These are phyloP conservation scores for Funneliformis geosporum DNA, from an alignment of 192 early-diverging fungal genomes.

Conservation along the genomic window DNA sequence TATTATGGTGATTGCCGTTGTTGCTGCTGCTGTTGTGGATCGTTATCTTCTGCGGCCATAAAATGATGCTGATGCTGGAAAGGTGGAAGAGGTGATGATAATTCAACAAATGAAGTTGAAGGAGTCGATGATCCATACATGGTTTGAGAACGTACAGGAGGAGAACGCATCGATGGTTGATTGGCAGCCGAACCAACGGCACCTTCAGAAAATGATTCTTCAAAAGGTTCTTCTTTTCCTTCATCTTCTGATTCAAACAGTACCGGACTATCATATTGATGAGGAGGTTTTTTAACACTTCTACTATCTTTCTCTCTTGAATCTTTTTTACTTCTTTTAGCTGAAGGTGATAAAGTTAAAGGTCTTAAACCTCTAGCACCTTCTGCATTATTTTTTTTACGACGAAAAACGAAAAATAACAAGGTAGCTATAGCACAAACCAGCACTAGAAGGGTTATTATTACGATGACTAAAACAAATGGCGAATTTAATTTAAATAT, in stretches of 20 bases:
- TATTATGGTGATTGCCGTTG: neutral
- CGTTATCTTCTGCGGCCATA: neutral
- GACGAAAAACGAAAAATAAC: neutral
- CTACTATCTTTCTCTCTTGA: neutral
- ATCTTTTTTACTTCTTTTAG: neutral
- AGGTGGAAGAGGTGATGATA: neutral
- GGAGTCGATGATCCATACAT: neutral
- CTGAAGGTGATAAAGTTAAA: neutral
- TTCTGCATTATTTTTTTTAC: neutral
- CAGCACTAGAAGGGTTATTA: neutral
- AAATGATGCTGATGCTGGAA: neutral
- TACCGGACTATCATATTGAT: neutral
- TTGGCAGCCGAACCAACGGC: neutral
- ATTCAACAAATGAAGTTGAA: neutral
- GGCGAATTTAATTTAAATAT: constrained; percentile 6
- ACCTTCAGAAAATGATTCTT: neutral
- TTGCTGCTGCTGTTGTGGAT: neutral
- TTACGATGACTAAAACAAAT: neutral
- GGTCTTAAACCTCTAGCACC: neutral
- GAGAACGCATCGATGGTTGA: neutral
- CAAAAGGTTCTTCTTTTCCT: neutral
- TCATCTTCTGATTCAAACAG: neutral
- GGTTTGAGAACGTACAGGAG: neutral
- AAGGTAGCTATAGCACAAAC: neutral
- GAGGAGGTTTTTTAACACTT: neutral